Evolutionary conservation across 345 rosid genomes (phyloP).

Genomic region (Eucalyptus regnans): DNA sequence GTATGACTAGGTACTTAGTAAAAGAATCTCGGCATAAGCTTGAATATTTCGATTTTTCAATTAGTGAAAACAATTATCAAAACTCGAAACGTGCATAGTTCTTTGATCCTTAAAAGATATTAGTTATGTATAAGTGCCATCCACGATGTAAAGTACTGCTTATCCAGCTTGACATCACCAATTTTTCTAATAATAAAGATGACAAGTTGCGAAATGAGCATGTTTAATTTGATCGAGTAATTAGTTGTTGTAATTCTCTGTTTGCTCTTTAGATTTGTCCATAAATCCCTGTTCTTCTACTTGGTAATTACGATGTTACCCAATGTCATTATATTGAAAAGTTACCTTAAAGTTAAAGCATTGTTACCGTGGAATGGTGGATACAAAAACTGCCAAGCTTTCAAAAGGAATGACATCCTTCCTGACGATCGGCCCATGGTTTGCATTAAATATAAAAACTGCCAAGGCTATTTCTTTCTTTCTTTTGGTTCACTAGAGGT

Average conservation of each 20-base stretch:
- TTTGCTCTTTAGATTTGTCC: not conserved
- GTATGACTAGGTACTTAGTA: not conserved
- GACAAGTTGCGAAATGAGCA: not conserved
- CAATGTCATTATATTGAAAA: not conserved
- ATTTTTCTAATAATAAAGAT: not conserved
- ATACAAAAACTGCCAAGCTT: not conserved
- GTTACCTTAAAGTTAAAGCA: not conserved
- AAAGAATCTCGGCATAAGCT: not conserved
- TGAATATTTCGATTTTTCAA: not conserved
- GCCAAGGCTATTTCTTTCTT: not conserved
- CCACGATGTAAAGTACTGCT: not conserved
- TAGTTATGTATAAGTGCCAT: not conserved
- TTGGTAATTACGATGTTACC: not conserved
- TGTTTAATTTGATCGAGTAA: not conserved
- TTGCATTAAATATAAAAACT: not conserved
- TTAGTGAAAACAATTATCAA: not conserved
- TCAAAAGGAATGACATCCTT: not conserved
- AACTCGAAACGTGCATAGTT: not conserved
- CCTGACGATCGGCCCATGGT: not conserved
- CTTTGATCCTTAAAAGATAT: not conserved
- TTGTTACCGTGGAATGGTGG: not conserved
- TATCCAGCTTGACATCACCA: not conserved
- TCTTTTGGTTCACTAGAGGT: not conserved
- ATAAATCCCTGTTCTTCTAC: not conserved
- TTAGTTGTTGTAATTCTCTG: not conserved